Percentiles rank a stretch among this genome's conserved stretches.
phyloP scores from a whole-genome alignment of 2,329 filamentous ascomycete species.

The Diplodia seriata region DNA sequence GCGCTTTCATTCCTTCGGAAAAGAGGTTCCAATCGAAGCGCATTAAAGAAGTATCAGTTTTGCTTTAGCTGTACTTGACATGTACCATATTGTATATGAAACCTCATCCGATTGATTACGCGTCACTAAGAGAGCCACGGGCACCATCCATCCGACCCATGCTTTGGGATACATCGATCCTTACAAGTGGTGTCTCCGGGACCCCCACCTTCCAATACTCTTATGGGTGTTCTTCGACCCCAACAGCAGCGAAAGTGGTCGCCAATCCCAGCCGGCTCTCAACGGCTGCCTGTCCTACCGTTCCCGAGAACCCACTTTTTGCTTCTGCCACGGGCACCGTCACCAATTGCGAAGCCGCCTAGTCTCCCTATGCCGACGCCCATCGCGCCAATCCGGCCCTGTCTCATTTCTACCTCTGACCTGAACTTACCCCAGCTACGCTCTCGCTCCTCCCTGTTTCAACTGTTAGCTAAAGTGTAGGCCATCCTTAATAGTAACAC shows the following conservation, averaged over 20 bases:
- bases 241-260: background rate
- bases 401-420: conserved; percentile 11
- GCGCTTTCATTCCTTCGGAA: background rate
- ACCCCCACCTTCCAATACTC: background rate
- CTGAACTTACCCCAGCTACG: conserved; percentile 38
- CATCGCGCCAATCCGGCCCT: conserved; percentile 25
- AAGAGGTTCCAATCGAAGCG: background rate
- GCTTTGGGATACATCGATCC: background rate
- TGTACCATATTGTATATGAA: conserved; percentile 24
- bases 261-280: background rate
- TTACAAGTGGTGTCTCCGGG: background rate
- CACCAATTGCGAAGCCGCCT: conserved; percentile 19
- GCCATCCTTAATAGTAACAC: background rate
- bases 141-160: background rate
- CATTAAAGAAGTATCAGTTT: background rate
- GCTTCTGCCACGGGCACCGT: conserved; percentile 1
- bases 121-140: background rate
- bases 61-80: conserved; percentile 12
- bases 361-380: conserved; percentile 13
- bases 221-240: background rate
- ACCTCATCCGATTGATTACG: background rate
- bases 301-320: conserved; percentile 11
- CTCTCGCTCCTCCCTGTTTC: conserved; percentile 35
- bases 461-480: background rate
- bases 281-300: background rate